Evolutionary conservation across 192 early-diverging fungal genomes (phyloP), one percentile per base, ranked within the genome.

Genomic region (Linnemannia hyalina): DNA sequence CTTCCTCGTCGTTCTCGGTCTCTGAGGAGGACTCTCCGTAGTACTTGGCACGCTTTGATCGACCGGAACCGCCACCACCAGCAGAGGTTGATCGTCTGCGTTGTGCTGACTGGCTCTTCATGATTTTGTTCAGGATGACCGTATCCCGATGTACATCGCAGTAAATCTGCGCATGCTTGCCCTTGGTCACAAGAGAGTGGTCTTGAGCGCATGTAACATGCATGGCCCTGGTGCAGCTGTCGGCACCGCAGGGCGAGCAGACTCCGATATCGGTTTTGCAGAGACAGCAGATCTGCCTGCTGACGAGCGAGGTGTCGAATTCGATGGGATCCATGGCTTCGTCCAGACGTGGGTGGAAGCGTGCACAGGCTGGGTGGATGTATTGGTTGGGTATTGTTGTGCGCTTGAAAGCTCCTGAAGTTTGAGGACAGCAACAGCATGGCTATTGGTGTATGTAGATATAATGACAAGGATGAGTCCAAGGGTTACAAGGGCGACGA

Each of bases 321-420:
- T n/a, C 52, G 74, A 89, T 90, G 13, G 87, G 88, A 6, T 90
- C 86, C 6, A 74, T 68, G 0, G 35, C 57, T 15, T 86, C 73
- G 22, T 87, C 68, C 16, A 90, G 79, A 3, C 36, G 40, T 41
- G 88, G 85, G 78, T 88, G 87, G 73, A 87, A 85, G 41, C 82
- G 76, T 22, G 91, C 91, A 77, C 91, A 92, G 18, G 88, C 90
- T 2, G 89, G 88, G 76, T 92, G 91, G 72, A 90, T 90, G 73
- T 88, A 92, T 40, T 77, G 70, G 52, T 84, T 88, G 44, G 83
- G 82, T 18, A 80, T 74, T 13, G 77, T 85, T 1, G 91, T 90
- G 35, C 88, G 83, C 60, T 89, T 89, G 68, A 90, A 84, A 15
- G 89, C 89, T 23, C 91, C 89, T 18, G 75, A 73, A 38, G 44